Base-by-base conservation (phyloP, 306 rosid species). In the Vigna trinervia region DNA sequence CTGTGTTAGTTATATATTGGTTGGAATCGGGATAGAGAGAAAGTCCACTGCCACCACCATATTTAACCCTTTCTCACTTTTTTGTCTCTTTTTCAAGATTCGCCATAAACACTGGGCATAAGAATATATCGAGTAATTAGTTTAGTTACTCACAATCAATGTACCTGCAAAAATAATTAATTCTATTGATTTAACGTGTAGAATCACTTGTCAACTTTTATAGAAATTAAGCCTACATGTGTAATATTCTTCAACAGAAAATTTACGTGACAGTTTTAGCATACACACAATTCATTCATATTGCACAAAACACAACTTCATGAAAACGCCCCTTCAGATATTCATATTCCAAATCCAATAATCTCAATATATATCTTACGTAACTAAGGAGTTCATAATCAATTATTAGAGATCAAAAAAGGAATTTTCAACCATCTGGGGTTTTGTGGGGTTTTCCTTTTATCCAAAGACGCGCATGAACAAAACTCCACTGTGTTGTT, bases 71-170 rank as follows among this genome's bases (percentile, higher is more conserved):
- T 43, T 43, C 47, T 8, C 13, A 3, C 47, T 12, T 12, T 53
- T 62, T 79, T 75, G n/a, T 71, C 61, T 46, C 15, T 47, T 76
- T 84, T 84, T 77, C 87, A 80, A 84, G 83, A 84, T 84, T 80
- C 87, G 43, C 85, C 87, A 84, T 77, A 59, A 77, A 70, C 85
- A 58, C 58, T 64, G 54, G 8, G 85, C 82, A 80, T 72, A 66
- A 80, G 84, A 84, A 79, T 84, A 75, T 74, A n/a, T 83, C 2
- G 51, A 76, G 66, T 41, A 82, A 61, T 77, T 59, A 50, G 46
- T 57, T 54, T 52, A 81, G 61, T 81, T 46, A 76, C 69, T 70
- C 60, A 61, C 72, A 50, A 69, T 58, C 76, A 69, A 75, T 69
- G 77, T 22, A 69, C 58, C 58, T 19, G 52, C 6, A 26, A 39